Conservation (phyloP, 805 yeast species). For the Vanderwaltozyma tropicalis region DNA sequence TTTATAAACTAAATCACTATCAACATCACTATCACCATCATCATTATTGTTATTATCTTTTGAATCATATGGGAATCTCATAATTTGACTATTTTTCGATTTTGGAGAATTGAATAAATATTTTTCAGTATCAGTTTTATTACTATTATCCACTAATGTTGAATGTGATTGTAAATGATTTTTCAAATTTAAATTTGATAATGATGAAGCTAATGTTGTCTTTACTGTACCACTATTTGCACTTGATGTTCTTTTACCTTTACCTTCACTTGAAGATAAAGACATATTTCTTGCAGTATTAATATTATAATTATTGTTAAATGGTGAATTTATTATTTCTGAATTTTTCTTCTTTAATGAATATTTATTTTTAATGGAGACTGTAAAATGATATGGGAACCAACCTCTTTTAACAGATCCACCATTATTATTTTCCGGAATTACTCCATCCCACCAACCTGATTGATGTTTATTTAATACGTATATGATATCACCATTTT, state of each 20-base stretch:
- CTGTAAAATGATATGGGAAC: constrained; percentile 45
- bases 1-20: constrained; percentile 41
- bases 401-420: constrained; percentile 57
- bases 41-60: background rate
- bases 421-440: constrained; percentile 5
- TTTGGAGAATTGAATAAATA: too few species aligned
- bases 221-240: too few species aligned
- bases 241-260: too few species aligned
- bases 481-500: constrained; percentile 58
- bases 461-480: constrained; percentile 53
- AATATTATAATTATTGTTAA: background rate
- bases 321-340: too few species aligned
- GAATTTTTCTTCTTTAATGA: too few species aligned
- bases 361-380: background rate
- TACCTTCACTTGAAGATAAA: too few species aligned
- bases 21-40: background rate
- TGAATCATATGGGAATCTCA: too few species aligned
- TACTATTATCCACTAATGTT: background rate
- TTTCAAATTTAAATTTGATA: constrained; percentile 3
- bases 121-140: background rate
- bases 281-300: background rate
- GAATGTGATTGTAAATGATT: constrained; percentile 3
- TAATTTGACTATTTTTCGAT: too few species aligned
- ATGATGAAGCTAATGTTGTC: background rate
- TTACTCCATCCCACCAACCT: constrained; percentile 87